Evolutionary conservation across 179 eudicot genomes (phyloP), one percentile per base, ranked within the genome.

Genomic region (Dionaea muscipula): DNA sequence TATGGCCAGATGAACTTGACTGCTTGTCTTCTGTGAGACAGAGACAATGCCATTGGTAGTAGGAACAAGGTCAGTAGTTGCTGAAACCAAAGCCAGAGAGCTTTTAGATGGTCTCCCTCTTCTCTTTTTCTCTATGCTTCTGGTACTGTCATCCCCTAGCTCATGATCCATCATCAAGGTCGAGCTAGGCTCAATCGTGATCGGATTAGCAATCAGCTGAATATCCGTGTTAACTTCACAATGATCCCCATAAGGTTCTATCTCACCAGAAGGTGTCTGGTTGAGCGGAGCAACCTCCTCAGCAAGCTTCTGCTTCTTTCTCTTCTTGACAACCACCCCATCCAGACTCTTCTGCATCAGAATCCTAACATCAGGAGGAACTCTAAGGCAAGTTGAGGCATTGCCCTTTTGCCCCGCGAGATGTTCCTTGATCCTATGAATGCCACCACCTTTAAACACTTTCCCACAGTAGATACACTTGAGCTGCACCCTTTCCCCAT

Each of bases 321-420:
- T 80, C 81, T 84, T 91, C 70, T 78, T 86, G 10, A 54, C 78
- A 3, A 81, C 80, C 54, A 71, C 85, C 45, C 76, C 75, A 45
- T 76, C 76, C 36, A 91, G 66, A 51, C 98, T 86, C 55, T 82
- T 81, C 43, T 75, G 91, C 95, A 91, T 91, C n/a, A 68, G 68
- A 20, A 68, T 69, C 55, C 79, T 75, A 53, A 91, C 84, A 68
- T 86, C 88, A 1, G 73, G 73, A 8, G 70, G 85, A 47, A 86
- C 95, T 38, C 81, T 71, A 23, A 79, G 76, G 43, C 95, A 90
- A 48, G 81, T 84, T 2, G 97, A 73, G 2, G 95, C 97, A 72
- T 90, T 86, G 46, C 97, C 97, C 72, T 86, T 90, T 36, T 83
- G 91, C 58, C 98, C 78, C 0, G 98, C 98, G 11, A 91, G 74